Percentiles rank a stretch among this genome's conserved stretches.
phyloP scores from a whole-genome alignment of 129 eudicot species.

The Artemisia argyi region DNA sequence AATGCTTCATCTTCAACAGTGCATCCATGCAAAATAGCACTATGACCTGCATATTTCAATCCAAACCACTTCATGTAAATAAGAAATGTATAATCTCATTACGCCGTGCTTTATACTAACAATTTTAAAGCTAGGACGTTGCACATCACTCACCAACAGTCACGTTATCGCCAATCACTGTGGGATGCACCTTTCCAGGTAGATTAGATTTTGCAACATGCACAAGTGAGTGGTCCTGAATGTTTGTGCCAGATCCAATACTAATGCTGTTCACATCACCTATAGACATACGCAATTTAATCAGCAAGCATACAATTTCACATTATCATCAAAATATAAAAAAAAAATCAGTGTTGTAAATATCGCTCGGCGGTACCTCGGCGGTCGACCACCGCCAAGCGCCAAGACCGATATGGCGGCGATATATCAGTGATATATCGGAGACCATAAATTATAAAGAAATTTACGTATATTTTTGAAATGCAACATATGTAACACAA shows the following conservation, averaged over 20 bases:
- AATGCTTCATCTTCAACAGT: conserved; percentile 70
- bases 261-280: conserved; percentile 72
- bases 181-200: conserved; percentile 66
- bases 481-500: too few species aligned
- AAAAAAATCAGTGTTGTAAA: too few species aligned
- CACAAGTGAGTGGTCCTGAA: conserved; percentile 72
- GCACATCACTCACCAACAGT: conserved; percentile 55
- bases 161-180: conserved; percentile 71
- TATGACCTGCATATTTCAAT: conserved; percentile 48
- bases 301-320: conserved; percentile 2
- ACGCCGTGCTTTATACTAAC: not conserved
- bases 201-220: conserved; percentile 71
- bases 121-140: not conserved
- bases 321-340: not conserved
- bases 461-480: too few species aligned
- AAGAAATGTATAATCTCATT: not conserved
- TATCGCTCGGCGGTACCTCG: too few species aligned
- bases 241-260: conserved; percentile 70
- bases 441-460: too few species aligned
- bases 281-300: conserved; percentile 22
- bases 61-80: not conserved
- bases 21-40: conserved; percentile 79
- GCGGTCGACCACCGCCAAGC: too few species aligned
- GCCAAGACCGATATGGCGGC: too few species aligned
- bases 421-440: too few species aligned